Evolutionary conservation across 169 alveolate species (phyloP), one percentile per base, ranked within the genome.

Genomic region (Plasmodium billcollinsi): DNA sequence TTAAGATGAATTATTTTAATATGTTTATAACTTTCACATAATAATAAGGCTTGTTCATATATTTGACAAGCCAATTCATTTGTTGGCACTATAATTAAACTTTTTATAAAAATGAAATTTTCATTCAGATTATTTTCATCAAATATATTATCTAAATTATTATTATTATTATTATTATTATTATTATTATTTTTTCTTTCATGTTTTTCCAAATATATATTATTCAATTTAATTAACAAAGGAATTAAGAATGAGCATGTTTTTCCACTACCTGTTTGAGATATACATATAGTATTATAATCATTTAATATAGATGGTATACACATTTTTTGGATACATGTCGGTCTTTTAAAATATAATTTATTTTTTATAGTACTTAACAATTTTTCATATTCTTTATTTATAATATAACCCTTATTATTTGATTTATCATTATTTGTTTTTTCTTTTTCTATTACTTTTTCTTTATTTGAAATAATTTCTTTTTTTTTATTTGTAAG

Each of bases 261-360:
- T 58, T 94, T 94, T 49, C 97, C 97, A 33, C 96, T 93, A 0
- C 97, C 97, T 5, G 97, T 94, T n/a, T 93, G 96, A 7, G 97
- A 93, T 18, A 94, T 93, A 47, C 95, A 95, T 14, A 94, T 73
- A 39, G 94, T 88, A 58, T 94, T 94, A 24, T 59, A 66, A 14
- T 94, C 95, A 45, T 62, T 74, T 67, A 94, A 24, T 63, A 93
- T 92, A 15, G 94, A 7, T 15, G 97, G 97, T 24, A 94, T 93
- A 21, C 92, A 86, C 9, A 86, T 86, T 52, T 86, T 71, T 65
- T 86, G 92, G 15, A 86, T 86, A 2, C 47, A 24, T 45, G 88
- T 86, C 7, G 92, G 92, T 8, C 24, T 39, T 26, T 59, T 50
- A 86, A 86, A 86, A 24, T 62, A n/a, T 33, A 86, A 61, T 47